A percentile compares a stretch with the other conserved stretches of the same genome.
These are phyloP conservation scores for Hyaloscypha bicolor DNA, from an alignment of 495 filamentous ascomycete species.

Conservation along the genomic window DNA sequence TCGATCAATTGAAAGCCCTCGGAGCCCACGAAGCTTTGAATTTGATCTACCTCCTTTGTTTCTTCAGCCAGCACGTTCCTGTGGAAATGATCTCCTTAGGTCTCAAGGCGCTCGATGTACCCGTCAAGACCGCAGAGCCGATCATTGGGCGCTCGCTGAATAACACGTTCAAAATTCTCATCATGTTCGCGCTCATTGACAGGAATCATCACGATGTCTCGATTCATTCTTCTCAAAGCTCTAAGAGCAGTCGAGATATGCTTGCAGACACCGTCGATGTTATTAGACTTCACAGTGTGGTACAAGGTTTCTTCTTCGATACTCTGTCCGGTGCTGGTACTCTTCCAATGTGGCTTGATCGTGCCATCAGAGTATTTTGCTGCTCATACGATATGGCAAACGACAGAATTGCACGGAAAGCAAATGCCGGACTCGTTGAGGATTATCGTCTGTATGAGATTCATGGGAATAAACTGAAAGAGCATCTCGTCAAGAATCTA, in stretches of 20 bases:
- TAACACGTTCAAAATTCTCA: conserved; percentile 67
- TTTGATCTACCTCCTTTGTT: conserved; percentile 73
- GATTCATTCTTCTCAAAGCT: conserved; percentile 46
- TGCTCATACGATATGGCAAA: conserved; percentile 64
- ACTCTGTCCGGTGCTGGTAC: conserved; percentile 60
- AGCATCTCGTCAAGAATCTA: conserved; percentile 42
- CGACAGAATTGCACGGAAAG: conserved; percentile 53
- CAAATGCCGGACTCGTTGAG: conserved; percentile 62
- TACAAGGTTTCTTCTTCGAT: conserved; percentile 79
- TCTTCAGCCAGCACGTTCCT: conserved; percentile 74
- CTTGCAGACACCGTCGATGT: conserved; percentile 65
- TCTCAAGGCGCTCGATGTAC: conserved; percentile 56
- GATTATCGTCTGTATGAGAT: conserved; percentile 73
- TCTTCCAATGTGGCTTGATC: conserved; percentile 63
- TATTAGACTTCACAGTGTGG: conserved; percentile 74
- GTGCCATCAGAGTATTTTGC: conserved; percentile 61
- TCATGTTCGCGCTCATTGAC: conserved; percentile 71
- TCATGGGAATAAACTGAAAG: conserved; percentile 61
- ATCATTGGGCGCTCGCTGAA: conserved; percentile 50
- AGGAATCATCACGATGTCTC: conserved; percentile 57
- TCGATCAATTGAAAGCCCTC: conserved; percentile 66
- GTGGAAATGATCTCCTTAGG: conserved; percentile 73
- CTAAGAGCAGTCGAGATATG: conserved; percentile 51
- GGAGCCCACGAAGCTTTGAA: conserved; percentile 65
- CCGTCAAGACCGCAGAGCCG: conserved; percentile 60